Base-by-base conservation (phyloP, 306 rosid species). In the Sophora flavescens region DNA sequence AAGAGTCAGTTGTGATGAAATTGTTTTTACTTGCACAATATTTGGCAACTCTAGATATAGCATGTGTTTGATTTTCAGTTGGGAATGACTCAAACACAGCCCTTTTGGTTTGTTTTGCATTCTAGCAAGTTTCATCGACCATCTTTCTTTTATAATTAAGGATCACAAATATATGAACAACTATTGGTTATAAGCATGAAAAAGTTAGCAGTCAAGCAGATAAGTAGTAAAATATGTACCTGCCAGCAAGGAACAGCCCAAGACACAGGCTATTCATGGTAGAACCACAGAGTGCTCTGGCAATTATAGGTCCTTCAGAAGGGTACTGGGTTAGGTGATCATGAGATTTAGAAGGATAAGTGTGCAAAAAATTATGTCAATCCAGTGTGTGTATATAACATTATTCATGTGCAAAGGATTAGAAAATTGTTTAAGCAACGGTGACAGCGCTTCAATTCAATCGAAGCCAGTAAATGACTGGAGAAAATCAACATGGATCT, bases 161-260 rank as follows among this genome's bases (percentile, higher is more conserved):
- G 7, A 35, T 62, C 45, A 12, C 39, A 58, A 11, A 28, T 11
- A 58, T 58, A 58, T 58, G 63, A 57, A 58, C 15, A 11, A 12
- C 15, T 6, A 58, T 5, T 0, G 58, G 52, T 52, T 52, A 13
- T 59, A 32, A 5, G 2, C n/a, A 6, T 6, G 8, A 42, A 51
- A 48, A 62, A 18, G 8, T n/a, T n/a, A n/a, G 50, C 4, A 13
- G 50, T 33, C 11, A 4, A 39, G 36, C 2, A 69, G 6, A 35
- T 6, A 63, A 42, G 63, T 5, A 36, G 71, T 32, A 17, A 56
- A 52, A 33, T 1, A 50, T 6, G 32, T 63, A 76, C 78, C 85
- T 63, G 36, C 3, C 7, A 22, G 2, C 13, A 41, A 50, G 50
- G 30, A 56, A 16, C n/a, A 39, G 60, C 12, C 32, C 16, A 18